A percentile compares a stretch with the other conserved stretches of the same genome.
These are phyloP conservation scores for Graphilbum ipis-grandicollis DNA, from an alignment of 2,329 filamentous ascomycete genomes.

Conservation along the genomic window DNA sequence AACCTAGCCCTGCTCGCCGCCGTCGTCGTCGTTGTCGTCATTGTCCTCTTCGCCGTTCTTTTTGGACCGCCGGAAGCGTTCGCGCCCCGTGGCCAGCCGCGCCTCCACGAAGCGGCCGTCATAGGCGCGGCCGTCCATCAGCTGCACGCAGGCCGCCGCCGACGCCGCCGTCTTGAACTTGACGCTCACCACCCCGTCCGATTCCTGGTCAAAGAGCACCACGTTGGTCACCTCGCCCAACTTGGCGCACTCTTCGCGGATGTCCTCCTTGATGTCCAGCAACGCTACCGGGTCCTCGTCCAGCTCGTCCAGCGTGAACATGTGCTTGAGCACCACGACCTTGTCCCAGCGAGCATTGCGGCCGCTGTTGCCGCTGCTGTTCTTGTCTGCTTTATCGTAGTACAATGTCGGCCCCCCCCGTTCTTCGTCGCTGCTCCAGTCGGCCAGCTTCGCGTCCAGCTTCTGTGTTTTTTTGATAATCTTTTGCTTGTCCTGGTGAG, in stretches of 20 bases:
- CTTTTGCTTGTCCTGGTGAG: conserved; percentile 62
- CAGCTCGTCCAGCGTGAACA: conserved; percentile 78
- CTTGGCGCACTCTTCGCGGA: conserved; percentile 76
- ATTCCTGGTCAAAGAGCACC: conserved; percentile 73
- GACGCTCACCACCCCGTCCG: conserved; percentile 70
- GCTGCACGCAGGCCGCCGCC: conserved; percentile 52
- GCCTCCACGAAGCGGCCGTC: conserved; percentile 56
- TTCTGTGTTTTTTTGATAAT: conserved; percentile 85
- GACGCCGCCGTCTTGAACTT: conserved; percentile 57
- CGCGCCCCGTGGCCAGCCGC: conserved; percentile 49
- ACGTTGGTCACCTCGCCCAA: conserved; percentile 81
- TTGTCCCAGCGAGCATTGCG: conserved; percentile 46
- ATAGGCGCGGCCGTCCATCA: conserved; percentile 71
- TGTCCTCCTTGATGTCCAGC: conserved; percentile 86
- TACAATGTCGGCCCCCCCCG: conserved; percentile 44
- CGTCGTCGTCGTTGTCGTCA: conserved; percentile 9
- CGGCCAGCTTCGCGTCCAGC: conserved; percentile 75
- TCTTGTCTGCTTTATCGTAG: conserved; percentile 53
- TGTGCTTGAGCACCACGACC: conserved; percentile 73
- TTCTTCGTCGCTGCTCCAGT: conserved; percentile 87
- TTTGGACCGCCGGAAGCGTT: conserved; percentile 32
- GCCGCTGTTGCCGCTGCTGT: conserved; percentile 5
- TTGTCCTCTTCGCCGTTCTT: conserved; percentile 9
- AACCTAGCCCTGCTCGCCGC: too few species aligned
- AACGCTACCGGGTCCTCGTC: conserved; percentile 70